Evolutionary conservation across 1,284 basidiomycete genomes (phyloP).

Genomic region (Cryptococcus hybrid): DNA sequence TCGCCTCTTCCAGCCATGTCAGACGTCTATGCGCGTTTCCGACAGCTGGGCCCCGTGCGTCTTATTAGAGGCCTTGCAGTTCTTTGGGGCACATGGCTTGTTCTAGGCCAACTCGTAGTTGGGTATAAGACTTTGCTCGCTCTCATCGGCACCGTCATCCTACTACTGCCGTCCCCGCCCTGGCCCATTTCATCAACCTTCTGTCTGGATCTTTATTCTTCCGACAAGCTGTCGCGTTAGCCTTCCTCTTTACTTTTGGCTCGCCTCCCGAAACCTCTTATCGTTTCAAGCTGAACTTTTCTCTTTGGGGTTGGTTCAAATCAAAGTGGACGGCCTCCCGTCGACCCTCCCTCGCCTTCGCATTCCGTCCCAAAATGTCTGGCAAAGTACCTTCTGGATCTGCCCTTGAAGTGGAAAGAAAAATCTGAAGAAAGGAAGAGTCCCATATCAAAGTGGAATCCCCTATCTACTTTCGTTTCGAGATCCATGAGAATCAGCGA

Average conservation of each 20-base stretch:
- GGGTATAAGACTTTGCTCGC: constrained; percentile 37
- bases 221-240: constrained; percentile 32
- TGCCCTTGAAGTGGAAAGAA: constrained; percentile 23
- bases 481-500: constrained; percentile 88
- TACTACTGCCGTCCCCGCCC: constrained; percentile 47
- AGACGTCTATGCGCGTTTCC: constrained; percentile 33
- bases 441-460: constrained; percentile 21
- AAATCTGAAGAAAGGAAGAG: constrained; percentile 14
- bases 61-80: constrained; percentile 40
- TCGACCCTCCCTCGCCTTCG: constrained; percentile 41
- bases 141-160: constrained; percentile 38
- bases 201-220: constrained; percentile 40
- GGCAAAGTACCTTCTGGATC: constrained; percentile 5
- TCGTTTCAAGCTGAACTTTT: constrained; percentile 27
- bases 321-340: constrained; percentile 45
- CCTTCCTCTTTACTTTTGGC: constrained; percentile 46
- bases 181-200: constrained; percentile 36
- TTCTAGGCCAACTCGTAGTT: constrained; percentile 27
- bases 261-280: constrained; percentile 38
- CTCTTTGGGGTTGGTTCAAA: constrained; percentile 38
- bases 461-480: constrained; percentile 73
- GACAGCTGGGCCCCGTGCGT: constrained; percentile 31
- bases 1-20: constrained; percentile 27
- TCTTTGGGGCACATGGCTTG: constrained; percentile 46
- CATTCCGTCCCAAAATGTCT: constrained; percentile 25